phyloP scores from a whole-genome alignment of 1,139 yeast genomes.

The Sugiyamaella japonica region DNA sequence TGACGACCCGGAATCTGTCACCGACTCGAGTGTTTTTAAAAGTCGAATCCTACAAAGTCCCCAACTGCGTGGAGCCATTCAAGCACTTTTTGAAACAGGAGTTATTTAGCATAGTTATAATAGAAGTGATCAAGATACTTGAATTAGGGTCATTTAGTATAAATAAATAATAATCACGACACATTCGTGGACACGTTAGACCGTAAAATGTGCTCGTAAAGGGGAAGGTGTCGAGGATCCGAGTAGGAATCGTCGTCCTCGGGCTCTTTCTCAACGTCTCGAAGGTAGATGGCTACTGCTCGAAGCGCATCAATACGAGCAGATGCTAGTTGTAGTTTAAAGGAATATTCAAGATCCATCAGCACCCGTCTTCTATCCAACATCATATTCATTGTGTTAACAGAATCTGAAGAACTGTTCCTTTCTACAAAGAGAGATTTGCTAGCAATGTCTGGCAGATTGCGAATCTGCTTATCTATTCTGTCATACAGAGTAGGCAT shows the following conservation, averaged over 20 bases:
- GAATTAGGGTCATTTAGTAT: no score
- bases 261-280: neutral
- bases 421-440: neutral
- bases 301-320: slow-evolving; percentile 22
- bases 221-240: neutral
- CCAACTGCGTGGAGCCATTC: slow-evolving; percentile 2
- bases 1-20: neutral
- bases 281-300: slow-evolving; percentile 11
- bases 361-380: slow-evolving; percentile 21
- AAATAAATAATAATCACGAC: neutral
- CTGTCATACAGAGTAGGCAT: slow-evolving; percentile 9
- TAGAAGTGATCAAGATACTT: no score
- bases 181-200: no score
- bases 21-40: neutral
- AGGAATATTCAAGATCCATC: slow-evolving; percentile 24
- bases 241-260: neutral
- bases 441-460: slow-evolving; percentile 11
- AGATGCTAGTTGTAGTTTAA: slow-evolving; percentile 21
- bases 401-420: neutral
- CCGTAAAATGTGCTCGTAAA: neutral
- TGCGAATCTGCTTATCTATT: slow-evolving; percentile 7
- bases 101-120: no score
- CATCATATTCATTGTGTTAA: slow-evolving; percentile 11
- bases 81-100: slow-evolving; percentile 28
- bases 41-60: slow-evolving; percentile 1